Conservation (phyloP, 257 asterid species). For the Perilla frutescens region DNA sequence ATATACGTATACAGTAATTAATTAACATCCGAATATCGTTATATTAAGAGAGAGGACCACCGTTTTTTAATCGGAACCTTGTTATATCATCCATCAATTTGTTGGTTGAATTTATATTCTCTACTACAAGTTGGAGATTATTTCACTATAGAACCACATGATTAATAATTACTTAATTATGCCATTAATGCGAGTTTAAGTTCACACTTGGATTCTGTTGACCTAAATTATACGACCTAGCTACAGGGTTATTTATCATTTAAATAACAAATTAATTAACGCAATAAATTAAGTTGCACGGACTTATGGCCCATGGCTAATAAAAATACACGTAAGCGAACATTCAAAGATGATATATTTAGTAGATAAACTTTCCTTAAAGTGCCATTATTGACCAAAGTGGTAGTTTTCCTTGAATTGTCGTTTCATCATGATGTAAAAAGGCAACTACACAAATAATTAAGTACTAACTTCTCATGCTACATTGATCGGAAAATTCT, state of each 20-base stretch:
- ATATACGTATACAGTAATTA: too few relatives aligned
- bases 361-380: background rate
- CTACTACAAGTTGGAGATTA: background rate
- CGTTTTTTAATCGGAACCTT: background rate
- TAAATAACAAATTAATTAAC: background rate
- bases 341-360: background rate
- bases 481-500: conserved; percentile 14
- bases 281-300: conserved; percentile 3
- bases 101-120: background rate
- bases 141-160: background rate
- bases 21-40: background rate
- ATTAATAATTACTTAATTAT: background rate
- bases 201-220: background rate
- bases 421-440: conserved; percentile 21
- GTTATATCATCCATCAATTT: conserved; percentile 2
- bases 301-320: background rate
- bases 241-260: background rate
- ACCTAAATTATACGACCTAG: background rate
- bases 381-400: conserved; percentile 32
- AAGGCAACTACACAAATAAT: conserved; percentile 4
- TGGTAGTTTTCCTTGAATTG: conserved; percentile 12
- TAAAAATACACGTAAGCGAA: background rate
- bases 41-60: background rate
- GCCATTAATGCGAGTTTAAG: background rate
- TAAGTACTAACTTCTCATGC: conserved; percentile 1